A percentile compares a stretch with the other conserved stretches of the same genome.
These are phyloP conservation scores for Penicillium sumatraense DNA, from an alignment of 2,329 filamentous ascomycete species.

Conservation along the genomic window DNA sequence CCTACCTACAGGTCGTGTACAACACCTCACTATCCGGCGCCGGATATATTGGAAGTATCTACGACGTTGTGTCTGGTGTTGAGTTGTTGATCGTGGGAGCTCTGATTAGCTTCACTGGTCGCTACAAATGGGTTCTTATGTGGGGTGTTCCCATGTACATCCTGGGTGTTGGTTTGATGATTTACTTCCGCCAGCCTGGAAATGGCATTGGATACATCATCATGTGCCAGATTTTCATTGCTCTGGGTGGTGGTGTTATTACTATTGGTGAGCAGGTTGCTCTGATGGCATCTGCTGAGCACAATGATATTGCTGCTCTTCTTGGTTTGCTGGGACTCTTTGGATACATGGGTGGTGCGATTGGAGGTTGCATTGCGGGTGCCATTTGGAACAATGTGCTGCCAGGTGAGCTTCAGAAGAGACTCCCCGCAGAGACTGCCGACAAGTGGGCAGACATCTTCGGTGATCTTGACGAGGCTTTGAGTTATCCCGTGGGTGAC, in stretches of 20 bases:
- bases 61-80: constrained; percentile 58
- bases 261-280: constrained; percentile 60
- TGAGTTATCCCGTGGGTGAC: constrained; percentile 45
- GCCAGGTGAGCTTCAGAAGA: constrained; percentile 48
- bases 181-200: constrained; percentile 55
- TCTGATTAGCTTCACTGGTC: constrained; percentile 54
- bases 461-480: constrained; percentile 53
- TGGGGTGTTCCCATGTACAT: constrained; percentile 59
- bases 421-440: constrained; percentile 45
- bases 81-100: constrained; percentile 59
- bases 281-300: constrained; percentile 57
- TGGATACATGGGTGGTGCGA: constrained; percentile 57
- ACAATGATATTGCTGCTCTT: constrained; percentile 60
- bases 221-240: constrained; percentile 63
- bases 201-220: constrained; percentile 58
- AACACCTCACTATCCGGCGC: constrained; percentile 34
- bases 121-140: constrained; percentile 58
- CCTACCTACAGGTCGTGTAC: constrained; percentile 31
- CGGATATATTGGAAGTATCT: constrained; percentile 54
- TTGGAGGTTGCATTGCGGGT: constrained; percentile 59
- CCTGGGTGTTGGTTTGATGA: constrained; percentile 60
- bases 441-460: constrained; percentile 48
- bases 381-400: constrained; percentile 56
- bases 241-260: constrained; percentile 57
- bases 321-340: constrained; percentile 61